These are phyloP conservation scores for Toxicodendron radicans DNA, from an alignment of 345 rosid species.

Conservation along the genomic window DNA sequence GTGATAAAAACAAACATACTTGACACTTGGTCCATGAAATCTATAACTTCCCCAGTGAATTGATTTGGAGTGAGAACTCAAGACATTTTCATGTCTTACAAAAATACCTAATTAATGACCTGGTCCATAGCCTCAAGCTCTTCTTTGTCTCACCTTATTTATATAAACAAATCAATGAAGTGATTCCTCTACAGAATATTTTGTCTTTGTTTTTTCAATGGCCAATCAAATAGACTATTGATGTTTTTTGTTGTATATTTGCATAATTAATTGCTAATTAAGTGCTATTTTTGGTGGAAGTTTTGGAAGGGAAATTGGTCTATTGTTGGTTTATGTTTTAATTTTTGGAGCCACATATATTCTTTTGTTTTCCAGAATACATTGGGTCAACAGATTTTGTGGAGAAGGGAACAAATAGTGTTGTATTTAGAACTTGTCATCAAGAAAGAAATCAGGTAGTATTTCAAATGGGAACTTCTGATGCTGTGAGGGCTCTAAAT, in stretches of 20 bases:
- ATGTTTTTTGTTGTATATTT: background rate
- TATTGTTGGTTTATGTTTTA: background rate
- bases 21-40: background rate
- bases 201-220: background rate
- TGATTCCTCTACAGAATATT: background rate
- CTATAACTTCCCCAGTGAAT: background rate
- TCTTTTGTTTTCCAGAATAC: constrained; percentile 43
- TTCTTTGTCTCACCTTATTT: background rate
- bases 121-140: background rate
- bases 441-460: constrained; percentile 65
- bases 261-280: background rate
- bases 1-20: background rate
- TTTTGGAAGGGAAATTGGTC: constrained; percentile 2
- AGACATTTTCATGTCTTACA: background rate
- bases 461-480: constrained; percentile 92
- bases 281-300: background rate
- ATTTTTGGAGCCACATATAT: constrained; percentile 4
- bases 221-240: background rate
- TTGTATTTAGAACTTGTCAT: constrained; percentile 80
- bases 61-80: background rate
- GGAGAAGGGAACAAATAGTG: constrained; percentile 78
- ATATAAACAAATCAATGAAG: background rate
- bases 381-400: constrained; percentile 70
- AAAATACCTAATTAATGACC: background rate
- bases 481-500: constrained; percentile 83